Percentiles rank a stretch among this genome's conserved stretches.
Evolutionary conservation across 768 basidiomycete genomes (phyloP).

Genomic region (Termitomyces sp.): DNA sequence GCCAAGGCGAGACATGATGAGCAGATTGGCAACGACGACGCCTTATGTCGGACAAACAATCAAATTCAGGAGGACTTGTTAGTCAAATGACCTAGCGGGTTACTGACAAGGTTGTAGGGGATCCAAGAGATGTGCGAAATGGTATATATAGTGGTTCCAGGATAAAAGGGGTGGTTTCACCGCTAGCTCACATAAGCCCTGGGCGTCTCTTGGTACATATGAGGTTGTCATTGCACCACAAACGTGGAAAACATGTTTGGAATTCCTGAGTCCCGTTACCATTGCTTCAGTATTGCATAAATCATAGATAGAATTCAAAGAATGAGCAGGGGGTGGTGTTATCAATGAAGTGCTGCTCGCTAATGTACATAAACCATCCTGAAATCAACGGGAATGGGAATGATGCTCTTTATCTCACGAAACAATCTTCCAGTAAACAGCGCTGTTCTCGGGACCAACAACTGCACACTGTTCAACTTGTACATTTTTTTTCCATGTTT

Average conservation of each 20-base stretch:
- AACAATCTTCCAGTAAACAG: conserved; percentile 64
- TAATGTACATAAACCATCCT: background rate
- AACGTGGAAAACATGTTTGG: background rate
- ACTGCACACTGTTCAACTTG: conserved; percentile 60
- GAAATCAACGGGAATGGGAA: background rate
- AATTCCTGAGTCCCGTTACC: no score
- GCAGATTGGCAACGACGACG: background rate
- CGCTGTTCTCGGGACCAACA: conserved; percentile 57
- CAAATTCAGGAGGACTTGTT: background rate
- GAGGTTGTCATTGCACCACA: background rate
- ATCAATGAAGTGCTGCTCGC: background rate
- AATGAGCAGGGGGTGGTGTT: background rate
- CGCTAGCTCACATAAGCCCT: background rate
- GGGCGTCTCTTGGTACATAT: background rate
- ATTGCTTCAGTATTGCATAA: background rate
- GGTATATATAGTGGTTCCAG: background rate
- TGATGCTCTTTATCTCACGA: background rate
- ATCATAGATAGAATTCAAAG: background rate
- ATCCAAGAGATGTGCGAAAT: background rate
- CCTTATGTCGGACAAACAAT: background rate
- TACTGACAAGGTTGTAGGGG: background rate
- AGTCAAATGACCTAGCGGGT: background rate
- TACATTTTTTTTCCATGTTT: conserved; percentile 52
- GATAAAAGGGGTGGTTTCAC: background rate
- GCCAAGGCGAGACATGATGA: conserved; percentile 4